A percentile compares a stretch with the other conserved stretches of the same genome.
phyloP scores from a whole-genome alignment of 306 rosid genomes.

The Ceratonia siliqua region DNA sequence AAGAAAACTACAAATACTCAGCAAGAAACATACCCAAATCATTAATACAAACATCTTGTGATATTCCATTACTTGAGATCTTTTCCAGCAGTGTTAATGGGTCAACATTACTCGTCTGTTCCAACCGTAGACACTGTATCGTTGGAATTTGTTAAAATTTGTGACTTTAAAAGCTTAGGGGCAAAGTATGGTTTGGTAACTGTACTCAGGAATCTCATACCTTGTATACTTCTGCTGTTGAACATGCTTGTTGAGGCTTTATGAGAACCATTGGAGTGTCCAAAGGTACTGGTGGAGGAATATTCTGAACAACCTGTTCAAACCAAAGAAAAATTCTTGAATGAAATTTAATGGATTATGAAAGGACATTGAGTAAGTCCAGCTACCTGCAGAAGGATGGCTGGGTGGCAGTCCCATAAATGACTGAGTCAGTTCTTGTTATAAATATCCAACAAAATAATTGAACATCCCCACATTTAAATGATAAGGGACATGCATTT shows the following conservation, averaged over 20 bases:
- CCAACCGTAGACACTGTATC: slow-evolving; percentile 65
- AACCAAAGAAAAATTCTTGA: slow-evolving; percentile 30
- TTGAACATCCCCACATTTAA: slow-evolving; percentile 12
- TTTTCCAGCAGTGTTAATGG: slow-evolving; percentile 77
- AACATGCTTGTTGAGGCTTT: slow-evolving; percentile 88
- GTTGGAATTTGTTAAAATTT: slow-evolving; percentile 29
- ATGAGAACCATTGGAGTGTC: slow-evolving; percentile 93
- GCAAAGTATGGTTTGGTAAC: slow-evolving; percentile 1
- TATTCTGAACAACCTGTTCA: slow-evolving; percentile 73
- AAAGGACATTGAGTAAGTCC: slow-evolving; percentile 6
- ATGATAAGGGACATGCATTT: neutral
- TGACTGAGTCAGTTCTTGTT: slow-evolving; percentile 9
- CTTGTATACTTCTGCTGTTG: slow-evolving; percentile 96
- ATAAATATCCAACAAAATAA: neutral
- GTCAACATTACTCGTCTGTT: slow-evolving; percentile 69
- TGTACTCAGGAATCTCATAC: slow-evolving; percentile 44
- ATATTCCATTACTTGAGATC: slow-evolving; percentile 73
- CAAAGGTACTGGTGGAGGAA: slow-evolving; percentile 65
- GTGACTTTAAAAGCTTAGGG: neutral
- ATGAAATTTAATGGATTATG: slow-evolving; percentile 27
- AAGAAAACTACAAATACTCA: neutral
- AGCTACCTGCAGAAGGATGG: slow-evolving; percentile 23
- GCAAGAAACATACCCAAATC: slow-evolving; percentile 70
- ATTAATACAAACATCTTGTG: slow-evolving; percentile 83
- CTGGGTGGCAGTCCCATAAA: neutral